Evolutionary conservation across 805 yeast genomes (phyloP).

Genomic region (Torulaspora indica): DNA sequence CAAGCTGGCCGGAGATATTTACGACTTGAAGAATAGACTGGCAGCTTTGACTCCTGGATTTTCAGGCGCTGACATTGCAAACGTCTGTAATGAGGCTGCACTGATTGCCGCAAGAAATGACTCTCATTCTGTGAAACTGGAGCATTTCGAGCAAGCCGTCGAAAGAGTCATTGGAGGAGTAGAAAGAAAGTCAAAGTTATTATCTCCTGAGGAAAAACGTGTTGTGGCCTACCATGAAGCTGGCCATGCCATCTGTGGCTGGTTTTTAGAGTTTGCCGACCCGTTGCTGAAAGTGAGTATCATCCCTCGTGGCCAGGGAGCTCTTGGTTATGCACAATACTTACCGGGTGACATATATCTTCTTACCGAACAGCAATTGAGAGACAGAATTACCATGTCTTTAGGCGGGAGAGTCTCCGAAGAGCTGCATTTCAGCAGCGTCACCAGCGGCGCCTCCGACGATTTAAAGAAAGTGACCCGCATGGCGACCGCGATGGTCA

Average conservation of each 20-base stretch:
- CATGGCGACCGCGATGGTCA: slow-evolving; percentile 91
- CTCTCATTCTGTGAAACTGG: slow-evolving; percentile 61
- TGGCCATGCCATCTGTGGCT: slow-evolving; percentile 98
- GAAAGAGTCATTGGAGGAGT: slow-evolving; percentile 96
- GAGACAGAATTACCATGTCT: slow-evolving; percentile 93
- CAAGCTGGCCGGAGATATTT: slow-evolving; percentile 50
- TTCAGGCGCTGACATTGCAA: slow-evolving; percentile 97
- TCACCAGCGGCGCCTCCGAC: slow-evolving; percentile 93
- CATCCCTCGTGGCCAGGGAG: slow-evolving; percentile 95
- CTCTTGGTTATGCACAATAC: slow-evolving; percentile 96
- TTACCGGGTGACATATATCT: slow-evolving; percentile 89
- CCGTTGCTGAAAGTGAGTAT: slow-evolving; percentile 93
- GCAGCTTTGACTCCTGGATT: slow-evolving; percentile 98
- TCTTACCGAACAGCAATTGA: slow-evolving; percentile 68
- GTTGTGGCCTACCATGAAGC: slow-evolving; percentile 98
- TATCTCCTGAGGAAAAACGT: slow-evolving; percentile 79
- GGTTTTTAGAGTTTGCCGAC: slow-evolving; percentile 88
- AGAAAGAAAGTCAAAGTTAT: slow-evolving; percentile 80
- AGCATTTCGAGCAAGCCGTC: slow-evolving; percentile 91
- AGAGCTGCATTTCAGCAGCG: slow-evolving; percentile 85
- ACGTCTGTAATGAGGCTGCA: slow-evolving; percentile 96
- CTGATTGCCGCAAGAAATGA: slow-evolving; percentile 88
- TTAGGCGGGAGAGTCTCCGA: slow-evolving; percentile 96
- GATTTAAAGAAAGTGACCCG: slow-evolving; percentile 94
- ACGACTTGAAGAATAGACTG: slow-evolving; percentile 70